Evolutionary conservation across 1,284 basidiomycete genomes (phyloP).

Genomic region (Rugosomyces carneus): DNA sequence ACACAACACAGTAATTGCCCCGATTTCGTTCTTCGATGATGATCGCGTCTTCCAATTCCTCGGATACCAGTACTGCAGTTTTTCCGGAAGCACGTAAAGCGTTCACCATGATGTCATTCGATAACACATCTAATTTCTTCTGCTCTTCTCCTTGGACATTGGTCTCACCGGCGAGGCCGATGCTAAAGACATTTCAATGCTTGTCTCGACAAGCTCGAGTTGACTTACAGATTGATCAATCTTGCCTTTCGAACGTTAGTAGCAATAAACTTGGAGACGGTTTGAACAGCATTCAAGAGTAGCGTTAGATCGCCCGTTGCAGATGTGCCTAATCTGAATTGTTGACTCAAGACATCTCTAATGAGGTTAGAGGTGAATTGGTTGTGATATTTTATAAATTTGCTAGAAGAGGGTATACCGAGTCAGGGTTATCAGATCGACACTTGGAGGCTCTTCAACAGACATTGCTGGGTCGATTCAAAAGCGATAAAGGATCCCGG

Average conservation of each 20-base stretch:
- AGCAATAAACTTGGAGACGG: slow-evolving; percentile 95
- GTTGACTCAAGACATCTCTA: slow-evolving; percentile 83
- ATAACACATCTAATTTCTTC: slow-evolving; percentile 97
- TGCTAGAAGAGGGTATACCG: slow-evolving; percentile 44
- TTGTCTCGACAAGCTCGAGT: neutral
- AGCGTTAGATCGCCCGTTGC: slow-evolving; percentile 95
- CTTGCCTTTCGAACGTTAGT: slow-evolving; percentile 96
- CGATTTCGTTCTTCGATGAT: slow-evolving; percentile 75
- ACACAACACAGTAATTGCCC: slow-evolving; percentile 95
- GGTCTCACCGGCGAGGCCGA: slow-evolving; percentile 92
- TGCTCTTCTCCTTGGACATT: slow-evolving; percentile 99
- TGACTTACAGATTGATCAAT: slow-evolving; percentile 89
- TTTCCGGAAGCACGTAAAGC: slow-evolving; percentile 90
- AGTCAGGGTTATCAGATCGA: slow-evolving; percentile 89
- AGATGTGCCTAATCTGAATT: slow-evolving; percentile 68
- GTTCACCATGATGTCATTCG: slow-evolving; percentile 99
- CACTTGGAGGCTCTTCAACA: slow-evolving; percentile 67
- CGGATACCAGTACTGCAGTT: slow-evolving; percentile 94
- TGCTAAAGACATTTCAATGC: slow-evolving; percentile 39
- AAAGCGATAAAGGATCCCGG: neutral
- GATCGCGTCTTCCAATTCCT: slow-evolving; percentile 91
- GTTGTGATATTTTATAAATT: neutral
- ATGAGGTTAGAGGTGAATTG: neutral
- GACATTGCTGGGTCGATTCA: slow-evolving; percentile 31
- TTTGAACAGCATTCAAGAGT: slow-evolving; percentile 92